phyloP scores from a whole-genome alignment of 495 filamentous ascomycete genomes.

The Aspergillus saccharolyticus region DNA sequence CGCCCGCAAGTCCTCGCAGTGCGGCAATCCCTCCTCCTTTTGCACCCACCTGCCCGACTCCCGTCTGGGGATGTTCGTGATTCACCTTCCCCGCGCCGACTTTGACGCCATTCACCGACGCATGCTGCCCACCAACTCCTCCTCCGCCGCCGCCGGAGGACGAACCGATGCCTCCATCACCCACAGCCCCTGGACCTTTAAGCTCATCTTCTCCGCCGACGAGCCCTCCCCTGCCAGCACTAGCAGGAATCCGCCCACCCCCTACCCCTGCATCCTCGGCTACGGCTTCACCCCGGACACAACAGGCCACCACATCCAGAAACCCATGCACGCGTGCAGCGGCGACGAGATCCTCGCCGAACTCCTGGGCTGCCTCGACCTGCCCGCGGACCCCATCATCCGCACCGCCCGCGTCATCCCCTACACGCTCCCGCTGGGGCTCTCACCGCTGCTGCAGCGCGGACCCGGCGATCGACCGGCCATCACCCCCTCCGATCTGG shows the following conservation, averaged over 20 bases:
- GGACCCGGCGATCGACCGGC: slow-evolving; percentile 27
- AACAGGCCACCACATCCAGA: slow-evolving; percentile 32
- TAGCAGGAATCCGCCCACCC: slow-evolving; percentile 28
- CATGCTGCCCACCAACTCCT: slow-evolving; percentile 10
- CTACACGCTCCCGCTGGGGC: slow-evolving; percentile 32
- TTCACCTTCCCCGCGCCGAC: slow-evolving; percentile 28
- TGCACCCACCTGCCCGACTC: slow-evolving; percentile 24
- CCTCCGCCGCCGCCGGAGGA: slow-evolving; percentile 27
- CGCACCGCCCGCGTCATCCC: slow-evolving; percentile 21
- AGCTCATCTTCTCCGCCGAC: slow-evolving; percentile 34
- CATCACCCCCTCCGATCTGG: slow-evolving; percentile 27
- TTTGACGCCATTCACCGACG: slow-evolving; percentile 24
- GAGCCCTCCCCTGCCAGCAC: too few species aligned
- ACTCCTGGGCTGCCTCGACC: slow-evolving; percentile 28
- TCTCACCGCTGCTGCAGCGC: slow-evolving; percentile 30
- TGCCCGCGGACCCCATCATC: slow-evolving; percentile 16
- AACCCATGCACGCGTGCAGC: slow-evolving; percentile 34
- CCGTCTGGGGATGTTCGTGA: slow-evolving; percentile 34
- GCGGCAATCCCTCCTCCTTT: slow-evolving; percentile 37
- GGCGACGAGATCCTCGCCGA: slow-evolving; percentile 37
- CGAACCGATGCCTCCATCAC: slow-evolving; percentile 28
- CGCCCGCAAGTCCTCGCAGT: slow-evolving; percentile 12
- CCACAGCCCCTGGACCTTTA: slow-evolving; percentile 35
- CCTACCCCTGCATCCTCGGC: slow-evolving; percentile 38
- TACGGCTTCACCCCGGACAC: slow-evolving; percentile 27